Base-by-base conservation (phyloP, 23 red algal species). In the Pyropia yezoensis region DNA sequence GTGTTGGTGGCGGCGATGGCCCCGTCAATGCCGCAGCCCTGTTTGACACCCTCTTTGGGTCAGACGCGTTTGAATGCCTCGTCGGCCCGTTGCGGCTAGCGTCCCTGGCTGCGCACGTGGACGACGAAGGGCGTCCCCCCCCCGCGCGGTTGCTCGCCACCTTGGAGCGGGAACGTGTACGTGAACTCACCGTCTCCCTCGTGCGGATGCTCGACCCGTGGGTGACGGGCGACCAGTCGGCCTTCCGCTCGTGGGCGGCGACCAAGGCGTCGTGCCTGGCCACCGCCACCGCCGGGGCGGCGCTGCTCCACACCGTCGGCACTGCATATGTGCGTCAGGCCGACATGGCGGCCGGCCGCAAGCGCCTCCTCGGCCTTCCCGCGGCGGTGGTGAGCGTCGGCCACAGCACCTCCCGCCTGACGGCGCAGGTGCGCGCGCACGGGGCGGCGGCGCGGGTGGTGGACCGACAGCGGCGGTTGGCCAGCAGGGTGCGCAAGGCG, bases 1-100 rank as follows among this genome's bases (percentile, higher is more conserved):
- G 70, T 49, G 67, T 82, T 27, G 72, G 72, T 50, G 72, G 72
- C 15, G 65, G 78, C 8, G 78, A 72, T 27, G 65, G 63, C 49
- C 18, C 32, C 27, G 63, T 66, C 19, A 26, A 66, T 18, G 20
- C 63, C 7, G 18, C 21, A 7, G 26, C 32, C 5, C 26, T 66
- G 26, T 66, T 66, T 26, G 63, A 20, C 6, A 66, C 26, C 8
- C 19, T 66, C 33, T 66, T 66, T 51, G 63, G 63, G 18, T 26
- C 21, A 8, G 63, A 66, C 27, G 26, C n/a, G 63, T 66, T 66
- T 66, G 63, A 66, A 19, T 21, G 21, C 7, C 26, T 26, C 63
- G 33, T 66, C 20, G 63, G 63, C 63, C 20, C 18, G 63, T 18
- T 66, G 27, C 21, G 19, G 63, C 19, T 66, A 7, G 47, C 63